Percentiles rank a stretch among this genome's conserved stretches.
These are phyloP conservation scores for Wolfiporia cocos DNA, from an alignment of 1,284 basidiomycete genomes.

Conservation along the genomic window DNA sequence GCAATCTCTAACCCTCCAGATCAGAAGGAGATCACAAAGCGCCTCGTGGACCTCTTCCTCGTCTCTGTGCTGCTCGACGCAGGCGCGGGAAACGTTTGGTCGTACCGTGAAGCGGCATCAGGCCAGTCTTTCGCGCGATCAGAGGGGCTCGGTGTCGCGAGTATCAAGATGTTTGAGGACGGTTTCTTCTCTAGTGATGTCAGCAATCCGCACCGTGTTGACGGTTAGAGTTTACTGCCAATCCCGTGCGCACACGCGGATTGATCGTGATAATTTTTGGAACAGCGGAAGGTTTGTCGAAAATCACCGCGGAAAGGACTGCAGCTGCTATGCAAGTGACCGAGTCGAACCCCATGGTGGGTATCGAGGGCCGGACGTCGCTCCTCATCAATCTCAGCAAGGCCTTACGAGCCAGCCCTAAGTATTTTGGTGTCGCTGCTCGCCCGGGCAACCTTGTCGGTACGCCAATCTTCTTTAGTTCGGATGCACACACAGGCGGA, in stretches of 20 bases:
- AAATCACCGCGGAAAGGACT: constrained; percentile 57
- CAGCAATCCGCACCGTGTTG: constrained; percentile 65
- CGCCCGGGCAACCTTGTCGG: constrained; percentile 83
- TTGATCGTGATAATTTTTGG: too few species aligned
- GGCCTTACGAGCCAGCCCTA: constrained; percentile 58
- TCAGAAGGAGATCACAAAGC: constrained; percentile 58
- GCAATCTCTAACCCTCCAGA: constrained; percentile 39
- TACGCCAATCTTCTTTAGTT: constrained; percentile 25
- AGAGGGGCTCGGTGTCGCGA: constrained; percentile 92
- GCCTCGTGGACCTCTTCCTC: constrained; percentile 87
- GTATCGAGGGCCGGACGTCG: constrained; percentile 80
- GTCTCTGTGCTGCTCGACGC: constrained; percentile 93
- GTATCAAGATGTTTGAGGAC: constrained; percentile 81
- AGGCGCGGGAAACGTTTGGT: constrained; percentile 85
- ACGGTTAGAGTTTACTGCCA: constrained; percentile 43
- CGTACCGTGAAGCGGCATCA: constrained; percentile 60
- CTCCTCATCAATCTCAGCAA: constrained; percentile 70
- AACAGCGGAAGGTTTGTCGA: constrained; percentile 66
- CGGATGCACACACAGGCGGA: neutral
- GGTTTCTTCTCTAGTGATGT: constrained; percentile 78
- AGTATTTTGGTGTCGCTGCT: constrained; percentile 66
- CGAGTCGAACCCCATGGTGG: constrained; percentile 80
- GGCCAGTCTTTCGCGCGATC: constrained; percentile 66
- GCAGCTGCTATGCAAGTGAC: constrained; percentile 80
- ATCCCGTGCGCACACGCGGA: neutral